phyloP scores from a whole-genome alignment of 768 basidiomycete species.

The Tricholoma matsutake region DNA sequence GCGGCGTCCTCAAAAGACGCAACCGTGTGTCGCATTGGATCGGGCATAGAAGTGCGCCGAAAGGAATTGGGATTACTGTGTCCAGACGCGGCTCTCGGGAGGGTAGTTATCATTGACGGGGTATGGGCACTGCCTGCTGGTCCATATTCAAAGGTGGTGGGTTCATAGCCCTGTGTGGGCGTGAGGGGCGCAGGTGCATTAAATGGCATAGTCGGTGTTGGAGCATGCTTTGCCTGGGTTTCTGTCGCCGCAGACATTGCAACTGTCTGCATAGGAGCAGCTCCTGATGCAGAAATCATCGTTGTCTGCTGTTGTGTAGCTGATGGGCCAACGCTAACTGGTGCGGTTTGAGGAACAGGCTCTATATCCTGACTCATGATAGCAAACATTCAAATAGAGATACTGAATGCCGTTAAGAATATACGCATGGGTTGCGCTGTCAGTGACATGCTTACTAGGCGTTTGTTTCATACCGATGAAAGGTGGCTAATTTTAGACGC shows the following conservation, averaged over 20 bases:
- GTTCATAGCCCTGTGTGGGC: neutral
- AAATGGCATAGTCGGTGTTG: neutral
- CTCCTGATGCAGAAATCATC: no score
- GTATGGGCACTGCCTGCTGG: no score
- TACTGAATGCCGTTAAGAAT: neutral
- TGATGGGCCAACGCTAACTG: neutral
- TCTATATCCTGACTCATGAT: slow-evolving; percentile 11
- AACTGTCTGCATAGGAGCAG: neutral
- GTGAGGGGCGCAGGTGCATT: neutral
- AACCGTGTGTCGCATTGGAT: slow-evolving; percentile 1
- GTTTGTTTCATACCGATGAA: slow-evolving; percentile 4
- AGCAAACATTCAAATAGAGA: neutral
- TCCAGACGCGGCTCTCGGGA: neutral
- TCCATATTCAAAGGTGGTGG: neutral
- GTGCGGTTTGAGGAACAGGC: neutral
- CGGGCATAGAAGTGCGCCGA: neutral
- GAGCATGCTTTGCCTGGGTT: neutral
- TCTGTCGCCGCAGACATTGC: neutral
- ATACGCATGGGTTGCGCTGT: neutral
- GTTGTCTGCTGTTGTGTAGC: neutral
- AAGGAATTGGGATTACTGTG: slow-evolving; percentile 8
- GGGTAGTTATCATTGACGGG: neutral
- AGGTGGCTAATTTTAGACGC: no score
- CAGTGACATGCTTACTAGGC: slow-evolving; percentile 6
- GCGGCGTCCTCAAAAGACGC: neutral